Percentiles rank a stretch among this genome's conserved stretches.
Evolutionary conservation across 176 grass and related monocot genomes (phyloP).

Genomic region (Sorghum bicolor): Sorghum_bicolor_NCBIv3 NC_012872.2:17373001-17373500

Average conservation of each 20-base stretch:
- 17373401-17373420: not conserved
- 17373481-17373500: no score
- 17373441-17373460: no score
- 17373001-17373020: not conserved
- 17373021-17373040: constrained; percentile 20
- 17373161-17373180: not conserved
- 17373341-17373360: not conserved
- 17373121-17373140: not conserved
- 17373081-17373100: constrained; percentile 53
- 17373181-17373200: not conserved
- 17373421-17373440: no score
- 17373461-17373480: no score
- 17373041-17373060: constrained; percentile 58
- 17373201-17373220: no score
- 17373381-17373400: not conserved
- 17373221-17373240: not conserved
- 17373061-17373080: constrained; percentile 72
- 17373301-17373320: not conserved
- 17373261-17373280: not conserved
- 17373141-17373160: not conserved
- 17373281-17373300: not conserved
- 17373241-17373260: not conserved
- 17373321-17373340: not conserved
- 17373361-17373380: not conserved
- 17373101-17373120: not conserved